A percentile compares a stretch with the other conserved stretches of the same genome.
Conservation (phyloP, 1,284 basidiomycete species). For the Apiotrichum veenhuisii region DNA sequence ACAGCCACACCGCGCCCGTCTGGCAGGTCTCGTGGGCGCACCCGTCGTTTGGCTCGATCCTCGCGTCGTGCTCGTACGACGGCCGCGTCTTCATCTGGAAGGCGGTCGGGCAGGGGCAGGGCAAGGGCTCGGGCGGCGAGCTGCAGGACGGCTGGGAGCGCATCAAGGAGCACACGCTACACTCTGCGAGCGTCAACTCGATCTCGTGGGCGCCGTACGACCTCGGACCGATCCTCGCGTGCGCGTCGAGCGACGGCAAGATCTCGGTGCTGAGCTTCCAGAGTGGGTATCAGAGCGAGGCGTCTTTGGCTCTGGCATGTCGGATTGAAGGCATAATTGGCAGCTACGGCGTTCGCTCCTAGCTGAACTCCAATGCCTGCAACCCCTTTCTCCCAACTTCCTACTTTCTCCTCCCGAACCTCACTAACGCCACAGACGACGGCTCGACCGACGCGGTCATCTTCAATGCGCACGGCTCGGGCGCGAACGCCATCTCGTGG, state of each 20-base stretch:
- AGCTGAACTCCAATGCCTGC: no score
- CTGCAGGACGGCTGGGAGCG: constrained; percentile 69
- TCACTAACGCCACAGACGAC: constrained; percentile 62
- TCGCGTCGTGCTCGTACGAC: constrained; percentile 96
- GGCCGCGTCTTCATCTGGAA: constrained; percentile 99
- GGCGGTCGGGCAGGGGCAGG: constrained; percentile 55
- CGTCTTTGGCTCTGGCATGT: no score
- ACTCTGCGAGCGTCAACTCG: constrained; percentile 91
- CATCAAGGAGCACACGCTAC: constrained; percentile 93
- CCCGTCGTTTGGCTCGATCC: constrained; percentile 91
- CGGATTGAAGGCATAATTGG: no score
- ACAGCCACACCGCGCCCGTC: constrained; percentile 86
- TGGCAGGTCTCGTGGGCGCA: constrained; percentile 99
- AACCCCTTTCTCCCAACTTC: no score
- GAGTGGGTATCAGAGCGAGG: constrained; percentile 61
- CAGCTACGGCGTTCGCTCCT: no score
- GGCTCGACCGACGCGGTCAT: constrained; percentile 94
- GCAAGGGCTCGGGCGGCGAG: constrained; percentile 49
- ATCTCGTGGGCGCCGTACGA: constrained; percentile 98
- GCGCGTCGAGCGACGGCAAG: constrained; percentile 97
- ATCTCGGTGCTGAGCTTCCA: constrained; percentile 96
- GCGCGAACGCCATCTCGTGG: constrained; percentile 97
- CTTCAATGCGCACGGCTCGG: constrained; percentile 92
- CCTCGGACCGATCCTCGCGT: constrained; percentile 91
- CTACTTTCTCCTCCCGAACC: background rate